Evolutionary conservation across 1,284 basidiomycete genomes (phyloP).

Genomic region (Rhizoctonia solani): DNA sequence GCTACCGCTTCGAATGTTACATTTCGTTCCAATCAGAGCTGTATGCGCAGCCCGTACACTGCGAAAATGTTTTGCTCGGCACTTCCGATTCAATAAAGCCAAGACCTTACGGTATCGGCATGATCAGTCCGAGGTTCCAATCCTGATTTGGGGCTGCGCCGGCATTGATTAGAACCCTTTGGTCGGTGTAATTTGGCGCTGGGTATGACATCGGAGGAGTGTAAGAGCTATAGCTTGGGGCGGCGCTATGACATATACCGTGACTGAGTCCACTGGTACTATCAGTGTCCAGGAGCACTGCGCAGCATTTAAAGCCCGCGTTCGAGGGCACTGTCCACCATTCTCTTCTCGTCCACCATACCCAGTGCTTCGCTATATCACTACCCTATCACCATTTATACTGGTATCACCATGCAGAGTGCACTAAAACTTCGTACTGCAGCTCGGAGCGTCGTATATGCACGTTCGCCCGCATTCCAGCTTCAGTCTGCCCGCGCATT

Average conservation of each 20-base stretch:
- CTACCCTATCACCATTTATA: neutral
- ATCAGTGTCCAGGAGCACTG: neutral
- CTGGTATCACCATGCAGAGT: neutral
- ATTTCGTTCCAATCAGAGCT: no score
- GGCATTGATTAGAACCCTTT: neutral
- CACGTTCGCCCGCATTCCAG: neutral
- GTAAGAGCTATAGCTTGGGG: neutral
- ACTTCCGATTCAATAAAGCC: no score
- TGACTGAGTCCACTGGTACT: neutral
- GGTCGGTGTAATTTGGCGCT: neutral
- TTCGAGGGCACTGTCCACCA: neutral
- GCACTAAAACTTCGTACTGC: conserved; percentile 1
- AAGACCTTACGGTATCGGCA: no score
- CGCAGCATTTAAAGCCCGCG: neutral
- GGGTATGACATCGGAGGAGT: neutral
- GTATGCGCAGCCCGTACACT: no score
- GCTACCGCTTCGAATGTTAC: no score
- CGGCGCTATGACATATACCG: conserved; percentile 1
- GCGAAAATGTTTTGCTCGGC: no score
- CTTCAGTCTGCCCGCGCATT: neutral
- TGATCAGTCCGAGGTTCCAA: no score
- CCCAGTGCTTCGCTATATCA: neutral
- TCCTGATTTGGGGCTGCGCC: no score
- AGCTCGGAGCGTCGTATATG: neutral
- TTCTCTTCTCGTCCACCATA: neutral